Evolutionary conservation across 2,329 filamentous ascomycete species (phyloP), one percentile per base, ranked within the genome.

Genomic region (Paecilomyces sp.): DNA sequence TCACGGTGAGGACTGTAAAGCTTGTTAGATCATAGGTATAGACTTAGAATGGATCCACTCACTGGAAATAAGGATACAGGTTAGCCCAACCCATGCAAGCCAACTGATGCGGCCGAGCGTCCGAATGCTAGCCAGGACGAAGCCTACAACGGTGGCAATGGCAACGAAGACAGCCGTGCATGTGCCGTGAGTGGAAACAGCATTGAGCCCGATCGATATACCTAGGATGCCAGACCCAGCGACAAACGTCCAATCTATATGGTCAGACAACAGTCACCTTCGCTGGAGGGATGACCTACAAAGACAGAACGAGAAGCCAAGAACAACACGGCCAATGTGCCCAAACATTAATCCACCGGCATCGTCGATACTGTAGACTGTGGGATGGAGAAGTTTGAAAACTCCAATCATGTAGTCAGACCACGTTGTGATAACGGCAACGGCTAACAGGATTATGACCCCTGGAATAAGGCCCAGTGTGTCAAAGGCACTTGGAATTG

Each of bases 301-400:
- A 3, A 68, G 58, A 18, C 61, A 62, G 18, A 67, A 66, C 25
- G 28, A 52, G n/a, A 60, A 22, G 13, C 57, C 59, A 11, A 84
- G 74, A 12, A 83, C 62, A 62, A 82, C 82, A 25, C 80, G 76
- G 0, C 83, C 82, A 4, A 80, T 60, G 1, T 76, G 78, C 2
- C 83, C 83, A 58, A 84, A 83, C 22, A 85, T 73, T 57, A 84
- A 78, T 51, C 70, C 71, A 15, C 83, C 83, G 0, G 81, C 82
- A 62, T 85, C 36, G 36, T 47, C 36, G 15, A 47, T 47, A 47
- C 36, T 47, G 64, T 85, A 83, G 2, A 85, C 82, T 61, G 83
- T 76, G 0, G 79, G 79, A 65, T 84, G 82, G 13, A 74, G 72
- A 33, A 83, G 63, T 65, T 85, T 85, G 72, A 85, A 85, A 2